Evolutionary conservation across 2,329 filamentous ascomycete species (phyloP).

Genomic region (Lecanosticta acicola): DNA sequence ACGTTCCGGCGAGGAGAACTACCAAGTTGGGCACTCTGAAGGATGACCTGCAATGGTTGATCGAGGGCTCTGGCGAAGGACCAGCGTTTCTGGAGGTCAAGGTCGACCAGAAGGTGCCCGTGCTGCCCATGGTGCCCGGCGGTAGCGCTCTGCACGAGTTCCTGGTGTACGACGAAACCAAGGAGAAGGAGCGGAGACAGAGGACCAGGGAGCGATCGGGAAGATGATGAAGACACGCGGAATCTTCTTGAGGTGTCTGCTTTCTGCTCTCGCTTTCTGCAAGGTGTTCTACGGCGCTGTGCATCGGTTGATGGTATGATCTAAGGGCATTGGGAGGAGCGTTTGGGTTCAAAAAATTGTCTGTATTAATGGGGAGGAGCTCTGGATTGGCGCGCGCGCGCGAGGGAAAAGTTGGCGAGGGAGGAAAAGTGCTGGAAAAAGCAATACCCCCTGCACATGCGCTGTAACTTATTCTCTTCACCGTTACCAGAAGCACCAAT

Average conservation of each 20-base stretch:
- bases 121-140: constrained; percentile 94
- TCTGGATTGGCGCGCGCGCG: no score
- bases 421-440: no score
- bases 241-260: constrained; percentile 1
- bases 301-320: not conserved
- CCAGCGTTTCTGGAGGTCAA: constrained; percentile 88
- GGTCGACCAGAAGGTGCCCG: constrained; percentile 82
- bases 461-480: no score
- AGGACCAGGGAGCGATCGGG: constrained; percentile 35
- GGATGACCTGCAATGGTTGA: constrained; percentile 78
- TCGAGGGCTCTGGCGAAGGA: constrained; percentile 67
- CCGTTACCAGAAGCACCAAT: no score
- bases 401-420: no score
- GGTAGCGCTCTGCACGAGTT: constrained; percentile 89
- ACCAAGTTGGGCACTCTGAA: constrained; percentile 70
- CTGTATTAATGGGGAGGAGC: no score
- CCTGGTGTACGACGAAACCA: constrained; percentile 72
- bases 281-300: constrained; percentile 9
- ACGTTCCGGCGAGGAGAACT: constrained; percentile 67
- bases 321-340: no score
- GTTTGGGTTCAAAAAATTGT: no score
- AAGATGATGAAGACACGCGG: constrained; percentile 25
- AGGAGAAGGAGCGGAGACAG: constrained; percentile 37
- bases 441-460: no score
- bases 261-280: constrained; percentile 5